These are phyloP conservation scores for Colletotrichum agaves DNA, from an alignment of 2,329 filamentous ascomycete species.

Conservation along the genomic window DNA sequence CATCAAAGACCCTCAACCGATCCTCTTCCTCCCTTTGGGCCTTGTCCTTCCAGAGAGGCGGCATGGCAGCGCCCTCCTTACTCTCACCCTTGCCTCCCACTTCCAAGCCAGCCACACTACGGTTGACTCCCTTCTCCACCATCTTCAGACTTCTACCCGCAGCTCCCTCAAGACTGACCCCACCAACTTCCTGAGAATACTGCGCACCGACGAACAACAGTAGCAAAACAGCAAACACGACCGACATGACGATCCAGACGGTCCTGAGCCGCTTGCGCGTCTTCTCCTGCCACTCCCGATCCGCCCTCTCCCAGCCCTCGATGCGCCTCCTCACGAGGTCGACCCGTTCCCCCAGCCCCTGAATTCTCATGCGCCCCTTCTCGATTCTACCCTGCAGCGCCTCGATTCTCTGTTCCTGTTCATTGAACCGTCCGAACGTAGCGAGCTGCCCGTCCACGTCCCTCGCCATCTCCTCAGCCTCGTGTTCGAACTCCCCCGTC, in stretches of 20 bases:
- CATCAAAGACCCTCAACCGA: constrained; percentile 57
- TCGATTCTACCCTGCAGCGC: constrained; percentile 71
- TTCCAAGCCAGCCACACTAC: constrained; percentile 1
- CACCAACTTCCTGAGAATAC: constrained; percentile 40
- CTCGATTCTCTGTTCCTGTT: constrained; percentile 72
- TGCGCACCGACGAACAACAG: constrained; percentile 54
- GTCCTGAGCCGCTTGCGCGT: constrained; percentile 71
- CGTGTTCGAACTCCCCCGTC: constrained; percentile 67
- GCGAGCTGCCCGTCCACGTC: constrained; percentile 72
- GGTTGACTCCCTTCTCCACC: constrained; percentile 19
- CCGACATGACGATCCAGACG: constrained; percentile 69
- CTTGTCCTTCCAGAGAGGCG: constrained; percentile 41
- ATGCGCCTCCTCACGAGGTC: constrained; percentile 72
- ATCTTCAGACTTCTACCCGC: background rate
- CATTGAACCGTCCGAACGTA: constrained; percentile 69
- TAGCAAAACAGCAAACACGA: constrained; percentile 58
- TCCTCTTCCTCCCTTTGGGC: constrained; percentile 46
- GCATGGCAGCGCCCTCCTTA: constrained; percentile 37
- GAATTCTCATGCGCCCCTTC: constrained; percentile 68
- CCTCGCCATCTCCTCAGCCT: constrained; percentile 66
- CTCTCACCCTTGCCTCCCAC: constrained; percentile 6
- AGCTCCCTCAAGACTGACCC: constrained; percentile 2
- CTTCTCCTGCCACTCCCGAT: constrained; percentile 74
- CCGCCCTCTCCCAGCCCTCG: constrained; percentile 74
- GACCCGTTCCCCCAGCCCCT: constrained; percentile 70